phyloP scores from a whole-genome alignment of 345 rosid genomes.

The Euphorbia pulcherrima region DNA sequence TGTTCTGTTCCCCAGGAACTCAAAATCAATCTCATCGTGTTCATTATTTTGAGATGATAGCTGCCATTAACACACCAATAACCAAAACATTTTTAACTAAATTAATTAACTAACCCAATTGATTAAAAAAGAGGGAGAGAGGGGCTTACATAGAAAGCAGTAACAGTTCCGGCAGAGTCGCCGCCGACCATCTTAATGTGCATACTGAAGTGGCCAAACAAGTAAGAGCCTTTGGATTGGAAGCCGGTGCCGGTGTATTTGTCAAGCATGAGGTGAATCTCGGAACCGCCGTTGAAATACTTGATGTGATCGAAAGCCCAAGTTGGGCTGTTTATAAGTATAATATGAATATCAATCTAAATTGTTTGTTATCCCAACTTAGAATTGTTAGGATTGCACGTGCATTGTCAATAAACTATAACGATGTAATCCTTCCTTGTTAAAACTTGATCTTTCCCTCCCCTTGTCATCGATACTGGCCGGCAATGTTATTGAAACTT shows the following conservation, averaged over 20 bases:
- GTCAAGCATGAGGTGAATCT: conserved; percentile 28
- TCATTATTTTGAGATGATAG: conserved; percentile 17
- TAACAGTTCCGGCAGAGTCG: conserved; percentile 27
- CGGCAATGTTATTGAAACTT: too few relatives aligned
- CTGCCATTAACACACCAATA: background rate
- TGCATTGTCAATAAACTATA: too few relatives aligned
- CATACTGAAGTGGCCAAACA: conserved; percentile 31
- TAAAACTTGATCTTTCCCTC: too few relatives aligned
- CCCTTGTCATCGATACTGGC: too few relatives aligned
- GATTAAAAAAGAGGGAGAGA: too few relatives aligned
- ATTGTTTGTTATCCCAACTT: too few relatives aligned
- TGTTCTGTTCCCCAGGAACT: conserved; percentile 32
- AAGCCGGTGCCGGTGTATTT: conserved; percentile 28
- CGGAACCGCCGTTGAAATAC: conserved; percentile 26
- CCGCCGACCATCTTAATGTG: conserved; percentile 27
- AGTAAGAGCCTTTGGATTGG: conserved; percentile 22
- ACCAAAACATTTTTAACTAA: background rate
- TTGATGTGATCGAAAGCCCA: conserved; percentile 34
- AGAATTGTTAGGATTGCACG: background rate
- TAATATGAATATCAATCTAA: too few relatives aligned
- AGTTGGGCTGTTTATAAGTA: background rate
- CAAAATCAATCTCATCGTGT: conserved; percentile 33
- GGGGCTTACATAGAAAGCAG: conserved; percentile 24
- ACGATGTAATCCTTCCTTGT: too few relatives aligned
- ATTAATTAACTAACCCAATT: too few relatives aligned